These are phyloP conservation scores for Globisporangium alternatum DNA, from an alignment of 352 stramenopile genomes.

Conservation along the genomic window DNA sequence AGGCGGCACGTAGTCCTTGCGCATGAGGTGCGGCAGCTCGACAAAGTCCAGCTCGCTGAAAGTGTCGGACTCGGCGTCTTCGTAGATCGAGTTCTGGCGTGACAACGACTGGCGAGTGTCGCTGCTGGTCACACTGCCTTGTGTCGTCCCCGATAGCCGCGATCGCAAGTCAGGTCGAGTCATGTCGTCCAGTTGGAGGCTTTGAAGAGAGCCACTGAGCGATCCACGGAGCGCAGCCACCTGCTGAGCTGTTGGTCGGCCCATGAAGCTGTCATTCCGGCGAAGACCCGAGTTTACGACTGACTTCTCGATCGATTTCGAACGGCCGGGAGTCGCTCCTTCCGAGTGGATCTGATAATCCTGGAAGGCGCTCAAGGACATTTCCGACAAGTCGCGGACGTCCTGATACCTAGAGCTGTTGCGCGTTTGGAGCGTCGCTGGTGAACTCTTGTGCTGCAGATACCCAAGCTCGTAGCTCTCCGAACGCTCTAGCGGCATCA, in stretches of 20 bases:
- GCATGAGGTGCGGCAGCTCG: conserved; percentile 71
- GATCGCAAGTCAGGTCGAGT: neutral
- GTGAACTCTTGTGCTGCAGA: conserved; percentile 14
- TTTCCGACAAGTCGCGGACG: conserved; percentile 49
- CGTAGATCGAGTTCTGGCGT: conserved; percentile 47
- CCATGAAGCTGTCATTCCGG: conserved; percentile 19
- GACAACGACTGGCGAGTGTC: conserved; percentile 19
- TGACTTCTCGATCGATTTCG: conserved; percentile 11
- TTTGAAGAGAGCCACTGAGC: conserved; percentile 11
- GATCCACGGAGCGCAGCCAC: conserved; percentile 8
- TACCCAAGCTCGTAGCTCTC: conserved; percentile 8
- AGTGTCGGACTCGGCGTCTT: conserved; percentile 56
- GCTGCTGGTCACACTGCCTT: conserved; percentile 32
- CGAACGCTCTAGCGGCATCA: neutral
- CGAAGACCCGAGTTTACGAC: neutral
- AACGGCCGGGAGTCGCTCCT: conserved; percentile 14
- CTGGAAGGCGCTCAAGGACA: conserved; percentile 62
- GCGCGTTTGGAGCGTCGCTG: conserved; percentile 4
- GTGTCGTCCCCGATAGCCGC: conserved; percentile 14
- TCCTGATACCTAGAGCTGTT: conserved; percentile 31
- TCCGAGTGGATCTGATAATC: conserved; percentile 48
- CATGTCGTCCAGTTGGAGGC: neutral
- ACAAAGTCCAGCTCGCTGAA: conserved; percentile 77
- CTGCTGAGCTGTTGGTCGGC: conserved; percentile 18
- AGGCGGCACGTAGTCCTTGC: conserved; percentile 40